Conservation (phyloP, 371 early-diverging fungal species). For the Choanephora cucurbitarum region DNA sequence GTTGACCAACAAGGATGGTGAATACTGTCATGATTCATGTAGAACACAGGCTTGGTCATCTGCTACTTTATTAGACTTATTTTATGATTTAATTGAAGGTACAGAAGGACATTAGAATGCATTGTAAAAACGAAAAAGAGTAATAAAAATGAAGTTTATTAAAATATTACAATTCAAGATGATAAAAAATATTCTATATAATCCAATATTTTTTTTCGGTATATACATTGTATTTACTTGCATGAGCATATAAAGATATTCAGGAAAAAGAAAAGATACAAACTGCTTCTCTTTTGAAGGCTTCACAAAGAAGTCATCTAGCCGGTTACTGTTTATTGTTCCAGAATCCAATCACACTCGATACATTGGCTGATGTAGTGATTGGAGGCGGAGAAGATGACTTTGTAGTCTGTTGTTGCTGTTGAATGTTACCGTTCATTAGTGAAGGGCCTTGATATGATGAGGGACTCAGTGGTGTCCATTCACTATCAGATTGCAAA, state of each 20-base stretch:
- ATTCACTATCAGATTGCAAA: constrained; percentile 21
- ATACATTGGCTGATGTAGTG: constrained; percentile 16
- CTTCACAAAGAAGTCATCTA: constrained; percentile 7
- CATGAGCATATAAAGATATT: neutral
- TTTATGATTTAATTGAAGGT: constrained; percentile 38
- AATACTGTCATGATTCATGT: constrained; percentile 81
- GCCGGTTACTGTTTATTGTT: constrained; percentile 15
- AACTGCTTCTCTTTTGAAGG: neutral
- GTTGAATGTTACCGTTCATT: constrained; percentile 6
- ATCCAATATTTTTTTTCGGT: no score
- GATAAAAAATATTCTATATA: no score
- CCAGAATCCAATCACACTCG: constrained; percentile 34
- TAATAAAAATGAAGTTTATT: no score
- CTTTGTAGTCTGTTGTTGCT: constrained; percentile 1
- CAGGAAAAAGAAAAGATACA: neutral
- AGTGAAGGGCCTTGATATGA: constrained; percentile 12
- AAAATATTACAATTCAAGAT: no score
- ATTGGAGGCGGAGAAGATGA: neutral
- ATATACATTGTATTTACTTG: no score
- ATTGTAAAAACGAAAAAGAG: neutral
- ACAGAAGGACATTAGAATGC: neutral
- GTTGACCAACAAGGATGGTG: constrained; percentile 89
- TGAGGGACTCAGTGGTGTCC: constrained; percentile 27
- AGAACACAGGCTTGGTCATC: constrained; percentile 96
- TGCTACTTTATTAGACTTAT: constrained; percentile 71